phyloP scores from a whole-genome alignment of 148 eudicot genomes.

The Nyssa sinensis region DNA sequence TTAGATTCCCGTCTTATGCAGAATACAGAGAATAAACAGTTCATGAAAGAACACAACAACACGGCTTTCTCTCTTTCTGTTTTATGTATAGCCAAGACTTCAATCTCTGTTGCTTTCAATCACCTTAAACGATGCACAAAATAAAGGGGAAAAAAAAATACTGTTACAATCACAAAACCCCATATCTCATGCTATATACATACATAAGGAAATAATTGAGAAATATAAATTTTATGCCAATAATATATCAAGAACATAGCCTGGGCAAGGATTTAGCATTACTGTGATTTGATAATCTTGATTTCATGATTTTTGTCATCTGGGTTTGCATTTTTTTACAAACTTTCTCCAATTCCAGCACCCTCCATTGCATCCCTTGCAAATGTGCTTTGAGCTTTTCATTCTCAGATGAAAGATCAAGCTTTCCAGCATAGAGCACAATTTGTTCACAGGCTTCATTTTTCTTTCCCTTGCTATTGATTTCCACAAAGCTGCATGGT shows the following conservation, averaged over 20 bases:
- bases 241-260: slow-evolving; percentile 49
- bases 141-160: not conserved
- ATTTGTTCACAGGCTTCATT: slow-evolving; percentile 36
- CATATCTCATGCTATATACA: slow-evolving; percentile 19
- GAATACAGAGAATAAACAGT: slow-evolving; percentile 10
- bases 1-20: not conserved
- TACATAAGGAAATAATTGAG: slow-evolving; percentile 1
- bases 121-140: not conserved
- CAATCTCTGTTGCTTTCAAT: not conserved
- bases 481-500: slow-evolving; percentile 24
- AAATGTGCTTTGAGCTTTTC: slow-evolving; percentile 54
- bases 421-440: slow-evolving; percentile 46
- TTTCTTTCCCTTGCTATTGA: slow-evolving; percentile 11
- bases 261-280: slow-evolving; percentile 56
- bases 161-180: not conserved
- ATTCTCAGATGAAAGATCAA: slow-evolving; percentile 43
- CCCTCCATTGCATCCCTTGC: slow-evolving; percentile 75
- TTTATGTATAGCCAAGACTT: not conserved
- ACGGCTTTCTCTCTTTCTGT: not conserved
- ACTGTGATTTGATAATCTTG: slow-evolving; percentile 43
- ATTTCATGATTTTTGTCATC: slow-evolving; percentile 64
- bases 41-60: not conserved
- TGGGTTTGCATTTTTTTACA: slow-evolving; percentile 73
- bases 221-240: not conserved
- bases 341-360: slow-evolving; percentile 66